phyloP scores from a whole-genome alignment of 306 rosid species.

The Fragaria vesca region DNA sequence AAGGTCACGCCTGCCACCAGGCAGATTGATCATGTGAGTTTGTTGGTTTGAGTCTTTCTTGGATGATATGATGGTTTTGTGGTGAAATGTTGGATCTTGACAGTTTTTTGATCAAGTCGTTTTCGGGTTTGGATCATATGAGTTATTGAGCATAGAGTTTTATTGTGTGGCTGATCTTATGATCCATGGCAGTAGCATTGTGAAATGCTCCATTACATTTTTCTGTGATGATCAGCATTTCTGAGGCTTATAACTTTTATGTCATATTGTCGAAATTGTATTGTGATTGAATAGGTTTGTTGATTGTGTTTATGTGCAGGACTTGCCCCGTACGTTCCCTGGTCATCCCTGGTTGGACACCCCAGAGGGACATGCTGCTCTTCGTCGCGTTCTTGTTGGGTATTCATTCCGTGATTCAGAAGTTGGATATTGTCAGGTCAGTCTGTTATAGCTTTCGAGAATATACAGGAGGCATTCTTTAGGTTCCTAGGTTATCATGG shows the following conservation, averaged over 20 bases:
- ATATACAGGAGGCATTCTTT: not conserved
- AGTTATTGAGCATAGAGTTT: not conserved
- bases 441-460: not conserved
- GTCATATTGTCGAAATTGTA: not conserved
- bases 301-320: slow-evolving; percentile 43
- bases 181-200: slow-evolving; percentile 1
- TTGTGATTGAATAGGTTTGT: not conserved
- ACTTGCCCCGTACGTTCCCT: slow-evolving; percentile 92
- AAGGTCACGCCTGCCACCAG: slow-evolving; percentile 94
- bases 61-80: slow-evolving; percentile 2
- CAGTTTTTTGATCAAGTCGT: not conserved
- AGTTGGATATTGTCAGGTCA: slow-evolving; percentile 97
- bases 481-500: not conserved
- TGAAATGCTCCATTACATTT: not conserved
- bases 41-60: slow-evolving; percentile 29
- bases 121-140: not conserved
- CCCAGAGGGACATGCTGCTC: slow-evolving; percentile 90
- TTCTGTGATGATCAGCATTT: not conserved
- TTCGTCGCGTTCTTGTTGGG: slow-evolving; percentile 89
- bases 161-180: not conserved
- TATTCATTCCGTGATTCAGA: slow-evolving; percentile 99
- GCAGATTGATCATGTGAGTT: slow-evolving; percentile 96
- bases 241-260: not conserved
- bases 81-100: not conserved
- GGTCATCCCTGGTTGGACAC: slow-evolving; percentile 99